A percentile compares a stretch with the other conserved stretches of the same genome.
Evolutionary conservation across 2,329 filamentous ascomycete genomes (phyloP).

Genomic region (Aureobasidium vineae): DNA sequence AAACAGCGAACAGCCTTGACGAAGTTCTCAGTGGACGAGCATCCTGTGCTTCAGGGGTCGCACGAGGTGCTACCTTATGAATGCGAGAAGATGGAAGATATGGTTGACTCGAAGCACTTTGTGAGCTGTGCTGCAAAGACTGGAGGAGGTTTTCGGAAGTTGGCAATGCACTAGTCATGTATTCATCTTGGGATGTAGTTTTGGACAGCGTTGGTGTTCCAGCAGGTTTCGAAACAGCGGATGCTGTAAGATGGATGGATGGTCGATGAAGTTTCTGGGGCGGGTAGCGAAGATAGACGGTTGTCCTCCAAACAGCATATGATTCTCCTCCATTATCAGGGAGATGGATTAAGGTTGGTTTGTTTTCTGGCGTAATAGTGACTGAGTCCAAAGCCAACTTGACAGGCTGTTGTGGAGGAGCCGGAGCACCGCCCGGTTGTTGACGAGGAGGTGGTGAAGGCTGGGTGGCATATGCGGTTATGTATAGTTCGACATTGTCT

Average conservation of each 20-base stretch:
- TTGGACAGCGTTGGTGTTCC: neutral
- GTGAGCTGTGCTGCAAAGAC: constrained; percentile 64
- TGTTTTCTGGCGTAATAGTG: constrained; percentile 32
- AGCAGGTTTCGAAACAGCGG: constrained; percentile 53
- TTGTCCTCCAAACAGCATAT: constrained; percentile 43
- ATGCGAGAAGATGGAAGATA: constrained; percentile 69
- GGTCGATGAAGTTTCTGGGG: constrained; percentile 64
- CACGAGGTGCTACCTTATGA: constrained; percentile 66
- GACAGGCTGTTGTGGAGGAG: constrained; percentile 34
- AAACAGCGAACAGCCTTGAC: constrained; percentile 53
- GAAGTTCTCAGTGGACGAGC: constrained; percentile 62
- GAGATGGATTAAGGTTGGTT: constrained; percentile 26
- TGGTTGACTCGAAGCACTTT: constrained; percentile 58
- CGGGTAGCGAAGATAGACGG: constrained; percentile 43
- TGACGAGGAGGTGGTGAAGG: constrained; percentile 43
- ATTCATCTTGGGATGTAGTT: constrained; percentile 56
- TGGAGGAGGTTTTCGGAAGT: constrained; percentile 70
- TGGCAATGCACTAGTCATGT: constrained; percentile 65
- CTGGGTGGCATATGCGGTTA: constrained; percentile 64
- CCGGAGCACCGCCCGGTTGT: constrained; percentile 43
- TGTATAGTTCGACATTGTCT: constrained; percentile 60
- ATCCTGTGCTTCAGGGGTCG: constrained; percentile 58
- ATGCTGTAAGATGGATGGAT: constrained; percentile 59
- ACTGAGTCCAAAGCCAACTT: constrained; percentile 60
- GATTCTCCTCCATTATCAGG: constrained; percentile 30